These are phyloP conservation scores for Populus tremula DNA, from an alignment of 345 rosid genomes.

Conservation along the genomic window DNA sequence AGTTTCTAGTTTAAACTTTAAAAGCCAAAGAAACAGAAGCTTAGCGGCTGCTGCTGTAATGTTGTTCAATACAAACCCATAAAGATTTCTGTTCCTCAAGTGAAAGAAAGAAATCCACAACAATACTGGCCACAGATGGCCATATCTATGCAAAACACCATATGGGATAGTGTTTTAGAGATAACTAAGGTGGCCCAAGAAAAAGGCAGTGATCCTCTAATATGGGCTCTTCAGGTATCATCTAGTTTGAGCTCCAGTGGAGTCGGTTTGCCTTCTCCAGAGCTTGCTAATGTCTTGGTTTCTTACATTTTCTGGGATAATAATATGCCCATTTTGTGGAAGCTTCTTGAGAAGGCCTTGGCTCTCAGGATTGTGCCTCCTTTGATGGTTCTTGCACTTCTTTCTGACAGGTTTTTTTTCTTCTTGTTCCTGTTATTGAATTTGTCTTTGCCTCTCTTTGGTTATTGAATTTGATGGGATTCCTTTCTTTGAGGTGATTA, in stretches of 20 bases:
- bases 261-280: slow-evolving; percentile 24
- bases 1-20: background rate
- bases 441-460: background rate
- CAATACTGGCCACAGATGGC: slow-evolving; percentile 3
- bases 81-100: background rate
- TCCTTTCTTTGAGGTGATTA: background rate
- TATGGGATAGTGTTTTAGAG: slow-evolving; percentile 37
- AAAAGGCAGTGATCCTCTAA: slow-evolving; percentile 61
- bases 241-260: slow-evolving; percentile 52
- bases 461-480: background rate
- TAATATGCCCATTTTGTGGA: slow-evolving; percentile 33
- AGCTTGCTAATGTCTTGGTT: slow-evolving; percentile 25
- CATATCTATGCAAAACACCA: background rate
- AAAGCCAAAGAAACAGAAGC: background rate
- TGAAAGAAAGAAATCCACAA: background rate
- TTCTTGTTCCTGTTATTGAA: background rate
- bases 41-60: too few species aligned
- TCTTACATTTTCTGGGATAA: slow-evolving; percentile 36
- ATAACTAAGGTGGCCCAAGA: slow-evolving; percentile 62
- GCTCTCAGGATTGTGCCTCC: slow-evolving; percentile 27
- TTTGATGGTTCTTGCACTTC: slow-evolving; percentile 25
- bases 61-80: background rate
- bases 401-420: slow-evolving; percentile 23
- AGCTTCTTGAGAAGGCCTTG: slow-evolving; percentile 33
- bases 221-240: slow-evolving; percentile 69